Conservation (phyloP, 208 protist genomes). For the Trypanosomatidae sp. region DNA sequence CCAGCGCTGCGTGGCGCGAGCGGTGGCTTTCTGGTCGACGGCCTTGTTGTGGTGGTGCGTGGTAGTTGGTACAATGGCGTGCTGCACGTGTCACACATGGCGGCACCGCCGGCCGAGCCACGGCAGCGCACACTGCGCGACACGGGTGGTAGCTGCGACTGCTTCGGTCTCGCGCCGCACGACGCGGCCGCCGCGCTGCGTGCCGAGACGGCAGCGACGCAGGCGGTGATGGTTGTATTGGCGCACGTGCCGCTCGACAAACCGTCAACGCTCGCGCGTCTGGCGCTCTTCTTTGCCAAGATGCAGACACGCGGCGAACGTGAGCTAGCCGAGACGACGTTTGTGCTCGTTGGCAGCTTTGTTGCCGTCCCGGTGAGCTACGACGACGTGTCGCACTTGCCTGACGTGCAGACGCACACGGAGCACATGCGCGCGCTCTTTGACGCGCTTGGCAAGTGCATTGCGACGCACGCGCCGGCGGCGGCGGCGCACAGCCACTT, state of each 20-base stretch:
- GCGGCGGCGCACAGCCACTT: conserved; percentile 67
- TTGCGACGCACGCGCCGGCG: conserved; percentile 42
- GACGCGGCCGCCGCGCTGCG: conserved; percentile 23
- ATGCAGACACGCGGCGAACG: conserved; percentile 72
- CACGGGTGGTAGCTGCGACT: conserved; percentile 29
- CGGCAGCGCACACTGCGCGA: conserved; percentile 47
- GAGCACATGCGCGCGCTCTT: conserved; percentile 34
- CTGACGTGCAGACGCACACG: conserved; percentile 42
- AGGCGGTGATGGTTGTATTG: conserved; percentile 63
- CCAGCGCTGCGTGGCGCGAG: too few relatives aligned
- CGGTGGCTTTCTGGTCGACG: conserved; percentile 42
- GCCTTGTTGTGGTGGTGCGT: conserved; percentile 52
- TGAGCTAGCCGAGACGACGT: conserved; percentile 65
- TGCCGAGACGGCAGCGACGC: conserved; percentile 51
- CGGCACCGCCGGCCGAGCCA: conserved; percentile 60
- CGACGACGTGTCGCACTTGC: conserved; percentile 69
- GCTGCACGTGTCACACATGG: conserved; percentile 27
- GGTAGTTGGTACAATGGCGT: conserved; percentile 37
- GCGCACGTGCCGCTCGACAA: conserved; percentile 75
- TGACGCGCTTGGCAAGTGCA: conserved; percentile 36
- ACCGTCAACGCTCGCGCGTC: conserved; percentile 22
- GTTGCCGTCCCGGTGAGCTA: conserved; percentile 45
- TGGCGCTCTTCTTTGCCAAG: conserved; percentile 55
- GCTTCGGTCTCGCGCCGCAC: conserved; percentile 53
- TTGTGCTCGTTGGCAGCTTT: conserved; percentile 76